Evolutionary conservation across 768 basidiomycete genomes (phyloP).

Genomic region (Amanita fuliginea): DNA sequence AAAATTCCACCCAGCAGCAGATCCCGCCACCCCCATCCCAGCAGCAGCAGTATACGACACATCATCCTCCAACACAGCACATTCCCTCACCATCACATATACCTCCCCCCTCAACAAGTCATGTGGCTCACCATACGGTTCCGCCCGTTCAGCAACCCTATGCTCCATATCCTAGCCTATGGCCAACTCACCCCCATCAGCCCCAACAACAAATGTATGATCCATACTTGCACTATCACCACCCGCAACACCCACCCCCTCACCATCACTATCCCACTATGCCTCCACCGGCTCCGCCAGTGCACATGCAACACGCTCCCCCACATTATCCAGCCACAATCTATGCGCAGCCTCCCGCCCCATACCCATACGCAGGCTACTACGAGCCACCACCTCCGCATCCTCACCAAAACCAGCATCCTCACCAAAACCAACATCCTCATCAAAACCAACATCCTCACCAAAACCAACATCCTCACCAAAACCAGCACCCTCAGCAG

Average conservation of each 20-base stretch:
- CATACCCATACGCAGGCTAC: constrained; percentile 13
- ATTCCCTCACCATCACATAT: constrained; percentile 6
- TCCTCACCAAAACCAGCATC: constrained; percentile 18
- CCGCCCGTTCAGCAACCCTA: constrained; percentile 6
- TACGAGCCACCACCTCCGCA: constrained; percentile 16
- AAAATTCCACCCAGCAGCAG: constrained; percentile 5
- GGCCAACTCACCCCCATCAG: constrained; percentile 9
- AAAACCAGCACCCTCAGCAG: constrained; percentile 3
- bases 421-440: constrained; percentile 10
- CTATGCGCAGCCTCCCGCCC: constrained; percentile 16
- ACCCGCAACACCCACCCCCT: constrained; percentile 11
- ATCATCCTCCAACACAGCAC: constrained; percentile 11
- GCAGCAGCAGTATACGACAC: constrained; percentile 9
- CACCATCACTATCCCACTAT: constrained; percentile 14
- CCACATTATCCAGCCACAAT: constrained; percentile 16
- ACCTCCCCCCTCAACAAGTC: constrained; percentile 5
- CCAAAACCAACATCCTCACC: constrained; percentile 9
- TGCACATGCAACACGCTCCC: constrained; percentile 10
- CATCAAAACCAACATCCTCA: constrained; percentile 10
- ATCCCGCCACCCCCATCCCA: constrained; percentile 9
- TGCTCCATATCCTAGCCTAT: constrained; percentile 7
- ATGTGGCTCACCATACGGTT: constrained; percentile 2
- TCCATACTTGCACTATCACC: constrained; percentile 10
- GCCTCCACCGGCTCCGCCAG: constrained; percentile 13
- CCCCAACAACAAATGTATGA: constrained; percentile 11